These are phyloP conservation scores for Ganoderma meredithae DNA, from an alignment of 1,284 basidiomycete genomes.

Conservation along the genomic window DNA sequence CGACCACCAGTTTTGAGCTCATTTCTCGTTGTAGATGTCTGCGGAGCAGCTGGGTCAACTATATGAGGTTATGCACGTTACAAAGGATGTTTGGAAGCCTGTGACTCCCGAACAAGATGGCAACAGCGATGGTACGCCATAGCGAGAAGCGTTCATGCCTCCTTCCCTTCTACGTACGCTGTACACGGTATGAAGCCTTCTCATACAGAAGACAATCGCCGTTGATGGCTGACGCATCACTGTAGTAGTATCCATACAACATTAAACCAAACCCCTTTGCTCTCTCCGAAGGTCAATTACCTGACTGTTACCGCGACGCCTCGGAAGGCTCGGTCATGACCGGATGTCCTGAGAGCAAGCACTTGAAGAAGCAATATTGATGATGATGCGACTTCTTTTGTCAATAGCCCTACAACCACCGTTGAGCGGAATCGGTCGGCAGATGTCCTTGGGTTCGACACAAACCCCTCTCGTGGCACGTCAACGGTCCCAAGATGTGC, in stretches of 20 bases:
- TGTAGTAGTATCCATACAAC: background rate
- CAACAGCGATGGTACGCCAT: constrained; percentile 17
- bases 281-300: background rate
- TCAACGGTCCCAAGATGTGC: background rate
- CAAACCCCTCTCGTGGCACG: too few relatives aligned
- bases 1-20: background rate
- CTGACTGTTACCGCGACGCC: background rate
- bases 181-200: background rate
- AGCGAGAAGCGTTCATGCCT: background rate
- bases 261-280: background rate
- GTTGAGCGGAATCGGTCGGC: background rate
- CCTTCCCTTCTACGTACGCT: background rate
- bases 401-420: background rate
- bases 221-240: background rate
- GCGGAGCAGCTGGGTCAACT: constrained; percentile 90
- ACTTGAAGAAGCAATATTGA: too few relatives aligned
- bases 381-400: background rate
- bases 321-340: background rate
- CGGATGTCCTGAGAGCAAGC: background rate
- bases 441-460: too few relatives aligned
- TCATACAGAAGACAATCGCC: background rate
- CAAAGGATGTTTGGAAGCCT: constrained; percentile 86
- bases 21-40: constrained; percentile 72
- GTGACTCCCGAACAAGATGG: constrained; percentile 36
- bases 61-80: constrained; percentile 91